These are phyloP conservation scores for Camillea tinctor DNA, from an alignment of 2,329 filamentous ascomycete genomes.

Conservation along the genomic window DNA sequence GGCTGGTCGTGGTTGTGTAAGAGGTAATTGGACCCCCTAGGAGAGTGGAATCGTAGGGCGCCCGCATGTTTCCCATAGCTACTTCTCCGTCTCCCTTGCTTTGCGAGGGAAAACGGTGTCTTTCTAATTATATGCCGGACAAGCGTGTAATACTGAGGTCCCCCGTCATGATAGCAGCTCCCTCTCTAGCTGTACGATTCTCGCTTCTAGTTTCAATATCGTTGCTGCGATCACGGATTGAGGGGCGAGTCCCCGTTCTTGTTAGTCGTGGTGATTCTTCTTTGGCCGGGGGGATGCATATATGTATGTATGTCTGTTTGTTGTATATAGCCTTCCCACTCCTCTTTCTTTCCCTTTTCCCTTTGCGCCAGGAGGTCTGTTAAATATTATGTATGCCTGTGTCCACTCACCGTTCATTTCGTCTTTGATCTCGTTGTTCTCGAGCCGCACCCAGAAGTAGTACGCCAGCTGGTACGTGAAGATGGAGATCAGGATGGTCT, in stretches of 20 bases:
- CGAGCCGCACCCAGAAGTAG: conserved; percentile 72
- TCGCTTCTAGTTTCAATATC: conserved; percentile 29
- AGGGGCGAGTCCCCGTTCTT: not conserved
- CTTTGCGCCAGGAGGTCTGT: too few relatives aligned
- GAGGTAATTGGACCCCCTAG: not conserved
- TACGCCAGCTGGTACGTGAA: conserved; percentile 78
- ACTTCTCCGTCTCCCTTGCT: not conserved
- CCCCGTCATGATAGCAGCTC: conserved; percentile 14
- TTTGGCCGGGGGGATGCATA: not conserved
- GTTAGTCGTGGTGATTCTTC: conserved; percentile 3
- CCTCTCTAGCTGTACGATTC: conserved; percentile 31
- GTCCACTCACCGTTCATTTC: conserved; percentile 54
- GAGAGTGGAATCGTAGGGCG: not conserved
- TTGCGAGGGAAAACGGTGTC: not conserved
- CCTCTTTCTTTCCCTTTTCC: not conserved
- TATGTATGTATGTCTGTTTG: not conserved
- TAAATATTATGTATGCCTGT: not conserved
- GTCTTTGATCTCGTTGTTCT: conserved; percentile 65
- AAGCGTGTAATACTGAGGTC: not conserved
- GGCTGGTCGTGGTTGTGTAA: not conserved
- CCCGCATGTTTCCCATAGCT: not conserved
- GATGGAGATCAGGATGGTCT: conserved; percentile 71
- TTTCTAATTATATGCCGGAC: not conserved
- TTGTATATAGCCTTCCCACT: too few relatives aligned
- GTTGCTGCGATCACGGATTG: conserved; percentile 18